Evolutionary conservation across 2,329 filamentous ascomycete species (phyloP), one percentile per base, ranked within the genome.

Genomic region (Scopulariopsis brevicaulis): DNA sequence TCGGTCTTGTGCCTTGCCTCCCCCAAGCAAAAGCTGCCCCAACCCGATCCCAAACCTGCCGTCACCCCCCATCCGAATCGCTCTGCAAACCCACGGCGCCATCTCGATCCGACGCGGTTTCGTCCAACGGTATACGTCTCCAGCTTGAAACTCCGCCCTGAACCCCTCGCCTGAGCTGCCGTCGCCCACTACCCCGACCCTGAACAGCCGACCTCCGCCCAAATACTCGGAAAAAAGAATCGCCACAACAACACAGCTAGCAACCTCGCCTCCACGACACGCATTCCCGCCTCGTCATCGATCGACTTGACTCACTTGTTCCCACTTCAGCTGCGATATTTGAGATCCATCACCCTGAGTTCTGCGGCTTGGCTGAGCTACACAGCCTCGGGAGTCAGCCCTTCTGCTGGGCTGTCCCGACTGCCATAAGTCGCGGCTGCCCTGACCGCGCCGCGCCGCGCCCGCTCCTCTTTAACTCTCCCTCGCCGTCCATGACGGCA

Each of bases 361-460:
- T 20, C 20, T 22, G 46, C 46, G 46, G n/a, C n/a, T n/a, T 7
- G 46, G 24, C 22, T 6, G 8, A 24, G 46, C 46, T 46, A n/a
- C n/a, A 6, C 46, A 50, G 46, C 46, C 46, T 24, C n/a, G 8
- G n/a, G 20, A 50, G n/a, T 24, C 46, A 22, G n/a, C 43, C 46
- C 34, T 22, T 18, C 53, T 24, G 24, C 15, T 34, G 54, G 22
- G 40, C 32, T 40, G 20, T 22, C 50, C 43, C 28, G 20, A 56
- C 24, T 51, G n/a, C n/a, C 24, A 56, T 46, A 57, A 53, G 55
- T 57, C 55, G 55, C 55, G 55, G 48, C 46, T 37, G 48, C 55
- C 55, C 52, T 28, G 25, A 15, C 28, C 46, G 48, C 55, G 55
- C 54, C 40, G 55, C 55, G 55, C 55, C 55, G 52, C 52, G 55